Percentiles rank a stretch among this genome's conserved stretches.
These are phyloP conservation scores for Ephemerocybe angulata DNA, from an alignment of 768 basidiomycete genomes.

Conservation along the genomic window DNA sequence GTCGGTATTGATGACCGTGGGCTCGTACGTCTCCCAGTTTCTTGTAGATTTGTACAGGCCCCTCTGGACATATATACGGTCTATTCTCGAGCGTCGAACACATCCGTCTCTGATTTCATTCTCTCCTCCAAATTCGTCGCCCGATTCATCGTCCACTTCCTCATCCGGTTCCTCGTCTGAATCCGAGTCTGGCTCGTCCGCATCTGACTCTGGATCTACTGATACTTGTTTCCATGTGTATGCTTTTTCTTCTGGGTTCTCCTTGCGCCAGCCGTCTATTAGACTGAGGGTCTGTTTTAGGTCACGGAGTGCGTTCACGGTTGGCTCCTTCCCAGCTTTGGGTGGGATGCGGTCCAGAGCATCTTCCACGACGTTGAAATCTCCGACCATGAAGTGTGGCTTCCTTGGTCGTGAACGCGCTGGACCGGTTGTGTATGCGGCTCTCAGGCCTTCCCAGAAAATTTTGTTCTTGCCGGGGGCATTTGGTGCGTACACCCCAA, in stretches of 20 bases:
- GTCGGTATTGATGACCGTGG: constrained; percentile 20
- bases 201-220: no score
- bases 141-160: neutral
- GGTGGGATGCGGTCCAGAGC: neutral
- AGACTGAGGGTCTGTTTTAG: neutral
- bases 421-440: neutral
- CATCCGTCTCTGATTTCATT: no score
- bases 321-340: neutral
- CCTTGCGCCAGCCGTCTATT: neutral
- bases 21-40: constrained; percentile 21
- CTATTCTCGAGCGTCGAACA: constrained; percentile 22
- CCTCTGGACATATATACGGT: constrained; percentile 28
- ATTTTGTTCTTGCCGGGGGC: no score
- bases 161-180: neutral
- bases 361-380: neutral
- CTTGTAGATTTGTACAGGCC: constrained; percentile 5
- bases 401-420: neutral
- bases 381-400: neutral
- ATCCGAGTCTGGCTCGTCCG: no score
- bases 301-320: neutral
- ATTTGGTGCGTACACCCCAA: no score
- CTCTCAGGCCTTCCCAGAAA: neutral
- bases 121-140: neutral
- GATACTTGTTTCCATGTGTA: neutral
- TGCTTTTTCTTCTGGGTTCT: neutral